Conservation (phyloP, 2,329 filamentous ascomycete species). For the Pseudopithomyces maydicus region DNA sequence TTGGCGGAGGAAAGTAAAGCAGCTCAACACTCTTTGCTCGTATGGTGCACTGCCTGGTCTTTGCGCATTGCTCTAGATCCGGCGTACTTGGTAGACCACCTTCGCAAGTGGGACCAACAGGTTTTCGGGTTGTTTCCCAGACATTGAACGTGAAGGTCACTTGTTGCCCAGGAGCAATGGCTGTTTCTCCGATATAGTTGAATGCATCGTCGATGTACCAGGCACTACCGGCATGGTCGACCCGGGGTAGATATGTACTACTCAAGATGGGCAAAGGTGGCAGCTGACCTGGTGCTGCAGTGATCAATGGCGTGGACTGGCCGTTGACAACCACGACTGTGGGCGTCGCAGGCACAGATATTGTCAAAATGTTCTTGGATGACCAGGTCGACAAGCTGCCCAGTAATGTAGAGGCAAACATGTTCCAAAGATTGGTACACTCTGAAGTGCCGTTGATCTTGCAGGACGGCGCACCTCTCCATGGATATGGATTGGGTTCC, state of each 20-base stretch:
- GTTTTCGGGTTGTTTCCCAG: not conserved
- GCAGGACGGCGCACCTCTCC: not conserved
- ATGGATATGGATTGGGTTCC: not conserved
- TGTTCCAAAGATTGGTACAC: not conserved
- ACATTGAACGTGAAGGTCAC: conserved; percentile 4
- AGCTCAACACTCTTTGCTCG: conserved; percentile 4
- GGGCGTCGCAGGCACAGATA: conserved; percentile 10
- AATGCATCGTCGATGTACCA: not conserved
- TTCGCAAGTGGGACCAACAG: conserved; percentile 2
- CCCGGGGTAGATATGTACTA: not conserved
- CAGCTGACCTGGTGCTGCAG: not conserved
- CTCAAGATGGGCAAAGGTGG: conserved; percentile 5
- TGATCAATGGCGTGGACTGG: conserved; percentile 3
- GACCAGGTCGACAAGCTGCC: not conserved
- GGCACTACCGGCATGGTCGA: not conserved
- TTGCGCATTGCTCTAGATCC: not conserved
- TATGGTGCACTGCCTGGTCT: conserved; percentile 6
- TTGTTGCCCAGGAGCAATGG: not conserved
- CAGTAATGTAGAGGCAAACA: conserved; percentile 4
- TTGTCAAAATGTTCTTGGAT: conserved; percentile 6
- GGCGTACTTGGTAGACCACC: not conserved
- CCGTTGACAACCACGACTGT: conserved; percentile 9
- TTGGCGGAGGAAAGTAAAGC: conserved; percentile 12
- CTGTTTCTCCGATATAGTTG: not conserved
- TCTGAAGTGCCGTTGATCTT: not conserved